These are phyloP conservation scores for Blastosporella zonata DNA, from an alignment of 1,284 basidiomycete species.

Conservation along the genomic window DNA sequence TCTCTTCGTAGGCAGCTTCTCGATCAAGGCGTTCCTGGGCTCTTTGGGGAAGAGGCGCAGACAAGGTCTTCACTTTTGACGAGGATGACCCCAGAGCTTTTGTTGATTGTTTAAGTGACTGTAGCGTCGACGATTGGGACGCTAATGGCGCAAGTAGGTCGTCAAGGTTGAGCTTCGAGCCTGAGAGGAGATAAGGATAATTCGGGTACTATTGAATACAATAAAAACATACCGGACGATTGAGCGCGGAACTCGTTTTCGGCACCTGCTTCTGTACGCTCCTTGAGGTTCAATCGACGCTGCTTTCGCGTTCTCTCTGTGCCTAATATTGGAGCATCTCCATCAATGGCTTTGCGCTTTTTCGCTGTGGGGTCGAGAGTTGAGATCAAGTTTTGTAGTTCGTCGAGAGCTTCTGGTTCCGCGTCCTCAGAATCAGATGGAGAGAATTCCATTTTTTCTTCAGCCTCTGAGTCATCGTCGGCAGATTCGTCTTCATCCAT, in stretches of 20 bases:
- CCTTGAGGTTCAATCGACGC: conserved; percentile 59
- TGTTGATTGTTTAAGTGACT: conserved; percentile 66
- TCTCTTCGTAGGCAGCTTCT: conserved; percentile 92
- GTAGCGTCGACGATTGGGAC: conserved; percentile 51
- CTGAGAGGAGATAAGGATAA: conserved; percentile 29
- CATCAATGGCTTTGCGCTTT: conserved; percentile 68
- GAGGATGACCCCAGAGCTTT: conserved; percentile 49
- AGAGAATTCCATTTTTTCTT: conserved; percentile 42
- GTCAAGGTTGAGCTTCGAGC: conserved; percentile 61
- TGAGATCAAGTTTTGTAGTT: conserved; percentile 71
- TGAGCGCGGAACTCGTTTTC: conserved; percentile 72
- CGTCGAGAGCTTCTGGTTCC: conserved; percentile 56
- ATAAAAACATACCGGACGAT: conserved; percentile 39
- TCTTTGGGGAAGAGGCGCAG: conserved; percentile 85
- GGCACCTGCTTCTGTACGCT: conserved; percentile 70
- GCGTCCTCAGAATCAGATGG: conserved; percentile 60
- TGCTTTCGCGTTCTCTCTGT: conserved; percentile 30
- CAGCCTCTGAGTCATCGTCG: conserved; percentile 42
- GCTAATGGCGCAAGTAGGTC: conserved; percentile 73
- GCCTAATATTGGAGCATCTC: conserved; percentile 25
- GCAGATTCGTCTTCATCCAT: conserved; percentile 40
- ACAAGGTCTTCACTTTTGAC: conserved; percentile 54
- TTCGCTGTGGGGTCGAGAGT: conserved; percentile 59
- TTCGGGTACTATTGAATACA: conserved; percentile 2
- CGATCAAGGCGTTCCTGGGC: conserved; percentile 90